Evolutionary conservation across 306 rosid genomes (phyloP).

Genomic region (Astragalus membranaceus): DNA sequence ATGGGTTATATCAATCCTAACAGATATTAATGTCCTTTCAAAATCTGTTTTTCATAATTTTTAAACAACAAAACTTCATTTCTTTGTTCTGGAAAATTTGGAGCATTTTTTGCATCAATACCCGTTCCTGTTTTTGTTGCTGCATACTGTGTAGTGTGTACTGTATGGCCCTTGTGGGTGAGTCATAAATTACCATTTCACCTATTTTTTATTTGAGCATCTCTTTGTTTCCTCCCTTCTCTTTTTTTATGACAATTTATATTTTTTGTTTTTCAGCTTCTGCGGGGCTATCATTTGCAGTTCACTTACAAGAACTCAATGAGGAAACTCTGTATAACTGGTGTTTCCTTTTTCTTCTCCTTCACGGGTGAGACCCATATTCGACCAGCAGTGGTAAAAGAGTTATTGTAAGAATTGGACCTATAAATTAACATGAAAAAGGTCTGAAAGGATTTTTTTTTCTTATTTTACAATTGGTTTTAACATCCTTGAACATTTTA

Average conservation of each 20-base stretch:
- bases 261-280: conserved; percentile 57
- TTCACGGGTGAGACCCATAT: too few relatives aligned
- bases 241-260: conserved; percentile 4
- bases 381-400: too few relatives aligned
- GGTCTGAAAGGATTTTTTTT: too few relatives aligned
- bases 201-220: background rate
- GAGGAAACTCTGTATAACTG: conserved; percentile 89
- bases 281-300: conserved; percentile 95
- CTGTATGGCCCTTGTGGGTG: conserved; percentile 94
- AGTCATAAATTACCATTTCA: conserved; percentile 12
- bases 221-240: background rate
- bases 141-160: conserved; percentile 77
- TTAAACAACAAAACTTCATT: background rate
- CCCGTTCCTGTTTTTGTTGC: conserved; percentile 95
- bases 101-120: conserved; percentile 93
- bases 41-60: background rate
- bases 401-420: too few relatives aligned
- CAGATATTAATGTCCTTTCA: background rate
- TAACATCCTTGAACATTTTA: too few relatives aligned
- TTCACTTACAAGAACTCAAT: conserved; percentile 97
- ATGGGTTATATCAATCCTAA: background rate
- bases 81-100: conserved; percentile 78
- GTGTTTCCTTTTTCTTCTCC: conserved; percentile 67
- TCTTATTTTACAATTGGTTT: too few relatives aligned
- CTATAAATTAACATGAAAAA: too few relatives aligned